Evolutionary conservation across 83 land plant species (phyloP), one percentile per base, ranked within the genome.

Genomic region (Isoetes engelmannii): DNA sequence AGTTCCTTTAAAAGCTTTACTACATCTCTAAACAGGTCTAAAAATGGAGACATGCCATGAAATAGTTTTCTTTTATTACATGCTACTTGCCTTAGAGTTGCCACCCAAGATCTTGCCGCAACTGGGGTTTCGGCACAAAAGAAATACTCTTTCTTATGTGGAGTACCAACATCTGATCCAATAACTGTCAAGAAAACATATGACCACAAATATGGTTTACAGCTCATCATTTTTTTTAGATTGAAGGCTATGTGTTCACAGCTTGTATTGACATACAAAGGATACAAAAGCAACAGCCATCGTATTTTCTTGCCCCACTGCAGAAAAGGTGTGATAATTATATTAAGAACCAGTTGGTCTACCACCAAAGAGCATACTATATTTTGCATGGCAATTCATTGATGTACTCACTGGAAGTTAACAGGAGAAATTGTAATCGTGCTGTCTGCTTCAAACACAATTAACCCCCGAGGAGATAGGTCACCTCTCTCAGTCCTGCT

Each of bases 201-300:
- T 7, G 7, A 64, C 7, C 6, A 37, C 67, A 7, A 13, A 64
- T 12, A 60, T 7, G 7, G 17, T 7, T 60, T 10, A 19, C 9
- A 13, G 17, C 17, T 7, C 17, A 7, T 19, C 21, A 48, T 48
- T 8, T 55, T 55, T 10, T 37, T 12, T 63, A 57, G 15, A 44
- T 20, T 3, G 6, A 67, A 19, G 71, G n/a, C n/a, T n/a, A n/a
- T n/a, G n/a, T n/a, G n/a, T n/a, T n/a, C n/a, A n/a, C n/a, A n/a
- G n/a, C n/a, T n/a, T n/a, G n/a, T n/a, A n/a, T n/a, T n/a, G n/a
- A n/a, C n/a, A n/a, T n/a, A 58, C 6, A 13, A 67, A 53, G 95
- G 98, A 90, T 94, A 94, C 99, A 94, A 69, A 94, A 84, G 78
- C 99, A 94, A 74, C 99, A 94, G 41, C 97, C 93, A 73, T 94